Conservation (phyloP, 2,329 filamentous ascomycete species). For the Drechslera avenae region DNA sequence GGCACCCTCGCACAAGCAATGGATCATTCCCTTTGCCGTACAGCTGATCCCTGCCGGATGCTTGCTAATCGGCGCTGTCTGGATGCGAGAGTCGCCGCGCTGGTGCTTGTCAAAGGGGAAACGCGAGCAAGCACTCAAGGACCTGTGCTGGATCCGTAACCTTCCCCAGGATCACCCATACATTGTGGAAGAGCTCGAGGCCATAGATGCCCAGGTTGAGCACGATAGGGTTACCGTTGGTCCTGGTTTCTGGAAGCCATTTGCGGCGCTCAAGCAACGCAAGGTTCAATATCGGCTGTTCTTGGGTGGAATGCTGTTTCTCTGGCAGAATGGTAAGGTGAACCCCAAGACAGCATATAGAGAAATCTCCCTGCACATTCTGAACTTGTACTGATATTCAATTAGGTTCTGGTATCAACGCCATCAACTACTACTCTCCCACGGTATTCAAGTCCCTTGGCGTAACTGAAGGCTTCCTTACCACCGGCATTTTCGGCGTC, state of each 20-base stretch:
- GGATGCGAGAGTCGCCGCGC: conserved; percentile 52
- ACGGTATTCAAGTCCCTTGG: conserved; percentile 71
- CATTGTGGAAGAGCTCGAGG: conserved; percentile 73
- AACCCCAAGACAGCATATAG: no score
- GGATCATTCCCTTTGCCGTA: conserved; percentile 61
- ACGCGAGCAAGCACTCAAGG: conserved; percentile 50
- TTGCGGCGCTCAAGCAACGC: conserved; percentile 40
- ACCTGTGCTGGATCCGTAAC: conserved; percentile 68
- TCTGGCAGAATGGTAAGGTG: conserved; percentile 70
- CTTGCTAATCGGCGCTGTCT: conserved; percentile 54
- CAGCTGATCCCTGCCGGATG: conserved; percentile 71
- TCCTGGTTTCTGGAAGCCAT: conserved; percentile 70
- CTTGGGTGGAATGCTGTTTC: conserved; percentile 75
- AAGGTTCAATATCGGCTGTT: conserved; percentile 73
- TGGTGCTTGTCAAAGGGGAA: conserved; percentile 52
- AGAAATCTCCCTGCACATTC: no score
- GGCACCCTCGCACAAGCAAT: conserved; percentile 51
- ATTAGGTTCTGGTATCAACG: conserved; percentile 69
- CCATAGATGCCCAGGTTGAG: conserved; percentile 72
- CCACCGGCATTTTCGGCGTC: conserved; percentile 58
- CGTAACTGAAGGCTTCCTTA: conserved; percentile 66
- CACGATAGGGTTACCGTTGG: conserved; percentile 67
- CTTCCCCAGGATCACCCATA: conserved; percentile 65
- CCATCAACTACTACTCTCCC: conserved; percentile 75
- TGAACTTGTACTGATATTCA: no score